Percentiles rank a stretch among this genome's conserved stretches.
Conservation (phyloP, 1,284 basidiomycete genomes). For the Mycosarcoma mackinlayi region DNA sequence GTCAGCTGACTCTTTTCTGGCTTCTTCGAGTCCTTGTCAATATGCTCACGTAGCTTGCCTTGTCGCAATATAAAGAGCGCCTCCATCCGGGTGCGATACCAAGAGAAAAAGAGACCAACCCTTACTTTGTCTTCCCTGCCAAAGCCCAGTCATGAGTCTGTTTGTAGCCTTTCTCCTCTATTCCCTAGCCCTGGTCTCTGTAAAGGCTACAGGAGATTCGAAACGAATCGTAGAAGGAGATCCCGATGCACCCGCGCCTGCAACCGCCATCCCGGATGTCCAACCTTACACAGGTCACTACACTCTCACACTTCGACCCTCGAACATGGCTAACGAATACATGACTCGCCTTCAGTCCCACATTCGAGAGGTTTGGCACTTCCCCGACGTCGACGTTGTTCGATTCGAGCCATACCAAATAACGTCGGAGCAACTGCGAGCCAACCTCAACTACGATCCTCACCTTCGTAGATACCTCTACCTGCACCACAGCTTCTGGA, state of each 20-base stretch:
- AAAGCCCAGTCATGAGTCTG: too few relatives aligned
- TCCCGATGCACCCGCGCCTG: background rate
- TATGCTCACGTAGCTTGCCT: too few relatives aligned
- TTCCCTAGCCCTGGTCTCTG: too few relatives aligned
- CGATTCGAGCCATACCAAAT: background rate
- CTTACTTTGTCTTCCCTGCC: too few relatives aligned
- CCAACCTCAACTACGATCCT: background rate
- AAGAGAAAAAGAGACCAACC: too few relatives aligned
- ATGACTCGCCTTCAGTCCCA: background rate
- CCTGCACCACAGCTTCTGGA: background rate
- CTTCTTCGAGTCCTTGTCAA: too few relatives aligned
- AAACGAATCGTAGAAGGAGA: too few relatives aligned
- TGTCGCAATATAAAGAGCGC: too few relatives aligned
- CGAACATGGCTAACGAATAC: background rate
- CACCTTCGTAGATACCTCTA: slow-evolving; percentile 4
- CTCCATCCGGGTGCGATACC: too few relatives aligned
- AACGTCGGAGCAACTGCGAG: background rate
- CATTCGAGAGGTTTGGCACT: background rate
- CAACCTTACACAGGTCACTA: background rate
- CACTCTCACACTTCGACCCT: background rate
- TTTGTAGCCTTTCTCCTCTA: too few relatives aligned
- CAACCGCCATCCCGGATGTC: background rate
- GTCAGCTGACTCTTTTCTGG: too few relatives aligned
- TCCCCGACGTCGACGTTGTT: background rate
- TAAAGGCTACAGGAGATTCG: too few relatives aligned